phyloP scores from a whole-genome alignment of 805 yeast species.

The Wickerhamomyces kurtzmanii region DNA sequence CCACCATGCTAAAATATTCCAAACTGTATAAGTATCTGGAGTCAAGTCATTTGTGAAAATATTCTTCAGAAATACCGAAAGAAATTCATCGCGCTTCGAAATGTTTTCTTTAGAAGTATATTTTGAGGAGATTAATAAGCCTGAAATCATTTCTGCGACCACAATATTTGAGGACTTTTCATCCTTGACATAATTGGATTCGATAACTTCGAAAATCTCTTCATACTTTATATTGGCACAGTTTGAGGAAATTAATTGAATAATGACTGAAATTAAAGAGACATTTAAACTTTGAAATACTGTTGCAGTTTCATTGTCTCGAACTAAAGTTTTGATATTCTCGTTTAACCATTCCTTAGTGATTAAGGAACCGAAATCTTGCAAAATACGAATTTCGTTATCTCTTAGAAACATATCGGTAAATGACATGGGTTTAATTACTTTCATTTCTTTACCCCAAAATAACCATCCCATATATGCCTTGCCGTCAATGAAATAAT shows the following conservation, averaged over 20 bases:
- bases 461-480: constrained; percentile 59
- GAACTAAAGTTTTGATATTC: constrained; percentile 40
- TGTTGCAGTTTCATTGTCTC: constrained; percentile 62
- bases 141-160: constrained; percentile 60
- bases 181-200: constrained; percentile 42
- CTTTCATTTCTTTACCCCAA: constrained; percentile 55
- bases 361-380: constrained; percentile 31
- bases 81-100: constrained; percentile 31
- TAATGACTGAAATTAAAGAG: constrained; percentile 38
- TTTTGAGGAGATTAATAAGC: constrained; percentile 42
- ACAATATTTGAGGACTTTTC: constrained; percentile 75
- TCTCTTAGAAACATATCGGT: constrained; percentile 11
- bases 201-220: constrained; percentile 43
- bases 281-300: constrained; percentile 61
- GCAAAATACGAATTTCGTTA: constrained; percentile 32
- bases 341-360: constrained; percentile 49
- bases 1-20: constrained; percentile 77
- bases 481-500: constrained; percentile 48
- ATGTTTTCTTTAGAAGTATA: constrained; percentile 25
- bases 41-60: constrained; percentile 51
- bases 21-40: constrained; percentile 63
- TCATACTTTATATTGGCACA: constrained; percentile 31
- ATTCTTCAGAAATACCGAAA: constrained; percentile 30
- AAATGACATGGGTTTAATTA: constrained; percentile 24
- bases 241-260: constrained; percentile 36